Conservation (phyloP, 2,329 filamentous ascomycete species). For the Nemania abortiva region DNA sequence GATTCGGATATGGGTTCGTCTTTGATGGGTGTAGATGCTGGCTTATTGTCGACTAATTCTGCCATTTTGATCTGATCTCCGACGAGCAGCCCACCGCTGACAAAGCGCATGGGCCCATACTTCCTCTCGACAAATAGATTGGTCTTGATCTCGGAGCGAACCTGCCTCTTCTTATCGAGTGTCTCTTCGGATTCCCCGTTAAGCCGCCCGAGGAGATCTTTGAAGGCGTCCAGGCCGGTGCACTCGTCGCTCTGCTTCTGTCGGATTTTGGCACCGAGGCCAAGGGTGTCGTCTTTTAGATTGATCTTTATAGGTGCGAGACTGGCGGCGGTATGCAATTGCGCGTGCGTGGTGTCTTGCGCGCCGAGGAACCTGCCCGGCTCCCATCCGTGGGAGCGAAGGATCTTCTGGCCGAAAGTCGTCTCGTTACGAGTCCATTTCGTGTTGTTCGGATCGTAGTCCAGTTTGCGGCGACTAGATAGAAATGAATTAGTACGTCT, state of each 20-base stretch:
- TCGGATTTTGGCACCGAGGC: slow-evolving; percentile 78
- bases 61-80: slow-evolving; percentile 66
- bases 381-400: slow-evolving; percentile 89
- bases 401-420: slow-evolving; percentile 89
- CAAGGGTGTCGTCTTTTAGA: slow-evolving; percentile 91
- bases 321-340: slow-evolving; percentile 82
- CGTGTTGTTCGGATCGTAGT: slow-evolving; percentile 94
- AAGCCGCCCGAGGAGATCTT: slow-evolving; percentile 85
- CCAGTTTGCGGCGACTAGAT: slow-evolving; percentile 73
- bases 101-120: slow-evolving; percentile 86
- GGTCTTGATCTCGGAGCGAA: slow-evolving; percentile 76
- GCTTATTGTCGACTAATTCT: slow-evolving; percentile 46
- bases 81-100: slow-evolving; percentile 81
- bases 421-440: slow-evolving; percentile 86
- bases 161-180: slow-evolving; percentile 76
- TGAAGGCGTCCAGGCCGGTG: slow-evolving; percentile 88
- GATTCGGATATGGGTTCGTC: slow-evolving; percentile 51
- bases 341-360: slow-evolving; percentile 78
- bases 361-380: slow-evolving; percentile 87
- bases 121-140: slow-evolving; percentile 79
- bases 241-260: slow-evolving; percentile 79
- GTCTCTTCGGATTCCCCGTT: slow-evolving; percentile 87
- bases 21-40: slow-evolving; percentile 55
- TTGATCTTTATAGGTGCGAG: slow-evolving; percentile 86
- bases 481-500: slow-evolving; percentile 26